Evolutionary conservation across 2,329 filamentous ascomycete genomes (phyloP), one percentile per base, ranked within the genome.

Genomic region (Fusarium annulatum): DNA sequence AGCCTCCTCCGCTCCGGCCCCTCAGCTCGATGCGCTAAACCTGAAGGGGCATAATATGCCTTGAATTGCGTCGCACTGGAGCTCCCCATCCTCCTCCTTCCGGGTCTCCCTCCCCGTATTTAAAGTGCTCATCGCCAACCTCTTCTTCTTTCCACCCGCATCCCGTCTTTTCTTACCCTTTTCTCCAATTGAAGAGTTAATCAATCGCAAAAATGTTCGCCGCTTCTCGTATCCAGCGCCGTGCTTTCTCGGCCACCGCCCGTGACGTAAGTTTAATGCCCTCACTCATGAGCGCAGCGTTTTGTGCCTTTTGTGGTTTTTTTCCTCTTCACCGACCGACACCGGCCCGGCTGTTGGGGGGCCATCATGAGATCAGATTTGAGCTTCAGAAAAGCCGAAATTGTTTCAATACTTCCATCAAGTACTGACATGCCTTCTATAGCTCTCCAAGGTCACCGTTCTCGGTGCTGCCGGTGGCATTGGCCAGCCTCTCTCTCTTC

Each of bases 381-480:
- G 30, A 42, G 36, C 56, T 61, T 61, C 7, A 38, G 30, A 64
- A 42, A 46, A 42, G n/a, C 57, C 12, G 23, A 15, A 30, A 11
- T 10, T 51, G 28, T 41, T 30, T 34, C 43, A 59, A 43, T 58
- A 4, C 26, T 61, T 11, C 23, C 10, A 39, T n/a, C 14, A 51
- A 72, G 23, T 65, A 62, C 76, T 77, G 57, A 73, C 79, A 68
- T 77, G 33, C 49, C 41, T 51, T 49, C 26, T 72, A 49, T 77
- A 99, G 96, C 91, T 95, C 82, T 97, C 95, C 86, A 98, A 98
- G 91, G 96, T 99, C 81, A 91, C 95, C 82, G 95, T 99, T 79
- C 94, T 98, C 84, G 96, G 96, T 89, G 96, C 96, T 79, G 93
- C 93, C 82, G 96, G 96, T 88, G 96, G 96, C 86, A 99, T 99